Evolutionary conservation across 164 flowering plant species (phyloP), one percentile per base, ranked within the genome.

Genomic region (Vitis amurensis): DNA sequence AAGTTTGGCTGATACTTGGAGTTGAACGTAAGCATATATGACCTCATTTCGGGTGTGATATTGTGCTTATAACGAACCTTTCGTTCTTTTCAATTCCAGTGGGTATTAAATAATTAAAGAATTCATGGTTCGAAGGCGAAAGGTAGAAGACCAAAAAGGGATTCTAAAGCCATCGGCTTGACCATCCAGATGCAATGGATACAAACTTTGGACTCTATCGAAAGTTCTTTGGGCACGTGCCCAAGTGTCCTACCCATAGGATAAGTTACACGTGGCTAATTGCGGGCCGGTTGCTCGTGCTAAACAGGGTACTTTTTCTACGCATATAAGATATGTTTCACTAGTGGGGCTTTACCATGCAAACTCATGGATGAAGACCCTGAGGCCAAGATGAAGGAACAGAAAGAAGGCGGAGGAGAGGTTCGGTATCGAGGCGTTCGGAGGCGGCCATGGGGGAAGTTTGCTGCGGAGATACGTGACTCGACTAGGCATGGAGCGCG

Each of bases 391-490:
- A 72, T 50, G 9, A 72, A 55, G 29, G 30, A 55, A 11, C 3
- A 23, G 13, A 68, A 27, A 17, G 73, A 61, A 17, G 69, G 59
- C 10, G 50, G 51, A 2, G 64, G 64, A 12, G 80, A 73, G 19
- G 70, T 70, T 29, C 48, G 31, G 44, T 82, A 82, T 75, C 50
- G 85, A 1, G 85, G 85, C 0, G 76, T 82, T 4, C 62, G 85
- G 49, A 55, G 72, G 52, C 70, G 82, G 69, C 85, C 85, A 50
- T 82, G 85, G 85, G 85, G 82, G 19, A 82, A 82, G 68, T 82
- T 52, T 19, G 85, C 85, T 4, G 82, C 82, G 8, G 85, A 82
- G 77, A 82, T 82, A 57, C 76, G 82, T 2, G 85, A 82, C 68
- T 79, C 82, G 49, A 68, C 62, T 2, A 57, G 78, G 61, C 77